Percentiles rank a stretch among this genome's conserved stretches.
Conservation (phyloP, 2,329 filamentous ascomycete species). For the Juglanconis juglandina region DNA sequence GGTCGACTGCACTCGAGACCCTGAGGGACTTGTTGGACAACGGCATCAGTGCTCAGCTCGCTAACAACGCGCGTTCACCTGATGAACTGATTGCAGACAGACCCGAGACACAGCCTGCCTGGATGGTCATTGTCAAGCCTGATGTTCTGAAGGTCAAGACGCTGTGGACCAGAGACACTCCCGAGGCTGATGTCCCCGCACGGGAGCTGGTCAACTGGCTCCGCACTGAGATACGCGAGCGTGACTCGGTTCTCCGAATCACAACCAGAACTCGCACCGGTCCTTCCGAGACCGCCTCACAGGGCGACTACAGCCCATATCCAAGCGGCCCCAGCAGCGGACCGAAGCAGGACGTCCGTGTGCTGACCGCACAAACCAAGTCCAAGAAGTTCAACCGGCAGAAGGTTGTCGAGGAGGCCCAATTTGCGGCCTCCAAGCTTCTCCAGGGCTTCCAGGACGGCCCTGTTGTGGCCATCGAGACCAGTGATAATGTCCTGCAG, state of each 20-base stretch:
- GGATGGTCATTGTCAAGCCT: slow-evolving; percentile 85
- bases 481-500: slow-evolving; percentile 77
- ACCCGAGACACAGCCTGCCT: slow-evolving; percentile 73
- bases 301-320: slow-evolving; percentile 4
- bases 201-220: slow-evolving; percentile 77
- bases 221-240: slow-evolving; percentile 75
- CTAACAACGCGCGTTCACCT: slow-evolving; percentile 70
- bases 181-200: slow-evolving; percentile 71
- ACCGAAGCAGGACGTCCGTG: slow-evolving; percentile 70
- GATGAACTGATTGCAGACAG: slow-evolving; percentile 78
- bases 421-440: slow-evolving; percentile 55
- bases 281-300: neutral
- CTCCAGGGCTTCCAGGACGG: slow-evolving; percentile 70
- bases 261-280: slow-evolving; percentile 9
- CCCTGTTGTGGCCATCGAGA: slow-evolving; percentile 84
- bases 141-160: slow-evolving; percentile 77
- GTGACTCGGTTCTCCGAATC: slow-evolving; percentile 55
- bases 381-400: slow-evolving; percentile 90
- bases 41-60: slow-evolving; percentile 84
- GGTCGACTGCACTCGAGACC: slow-evolving; percentile 72
- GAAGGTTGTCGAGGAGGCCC: slow-evolving; percentile 79
- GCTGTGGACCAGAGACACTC: slow-evolving; percentile 69
- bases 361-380: slow-evolving; percentile 77
- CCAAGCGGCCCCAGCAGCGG: slow-evolving; percentile 24
- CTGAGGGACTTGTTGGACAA: slow-evolving; percentile 77